Evolutionary conservation across 768 basidiomycete species (phyloP), one percentile per base, ranked within the genome.

Genomic region (Lenzites betulinus): DNA sequence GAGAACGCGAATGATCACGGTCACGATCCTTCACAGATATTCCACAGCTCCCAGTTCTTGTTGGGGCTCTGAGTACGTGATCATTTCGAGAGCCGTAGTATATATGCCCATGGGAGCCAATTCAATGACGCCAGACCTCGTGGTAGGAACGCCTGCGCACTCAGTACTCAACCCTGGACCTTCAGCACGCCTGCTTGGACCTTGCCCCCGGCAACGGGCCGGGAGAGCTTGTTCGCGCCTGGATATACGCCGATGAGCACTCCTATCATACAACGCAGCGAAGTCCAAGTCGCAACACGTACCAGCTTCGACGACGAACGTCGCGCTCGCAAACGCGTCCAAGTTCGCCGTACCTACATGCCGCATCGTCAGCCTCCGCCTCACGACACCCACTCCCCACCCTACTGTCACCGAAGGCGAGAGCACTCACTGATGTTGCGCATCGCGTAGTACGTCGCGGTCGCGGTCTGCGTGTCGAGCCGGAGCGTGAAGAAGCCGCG

Each of bases 401-500:
- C n/a, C n/a, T n/a, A n/a, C n/a, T 5, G 30, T 11, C 6, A 33
- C 30, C 35, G 11, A 22, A 38, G 35, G 23, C 5, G 16, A 54
- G 23, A 41, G 54, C 16, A 30, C 81, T 66, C 55, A 80, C 79
- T 76, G 53, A 78, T 73, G 66, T 81, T 74, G 28, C 70, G 66
- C 80, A 85, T 83, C 1, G 80, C 84, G 55, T 79, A 85, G 71
- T 80, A 85, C 22, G 82, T 81, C 22, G 84, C 81, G 28, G 75
- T 79, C 47, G 81, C 66, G 51, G 74, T 74, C 18, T 76, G 58
- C n/a, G 81, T 64, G 64, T 78, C 75, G 59, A 87, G 69, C 28
- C 74, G 75, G 13, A 87, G 73, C 36, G 83, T 81, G 72, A 83
- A 85, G 72, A 85, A 87, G 1, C 85, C 85, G 35, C 84, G 71